phyloP scores from a whole-genome alignment of 2,329 filamentous ascomycete genomes.

The Penicillium aurantiogriseum region DNA sequence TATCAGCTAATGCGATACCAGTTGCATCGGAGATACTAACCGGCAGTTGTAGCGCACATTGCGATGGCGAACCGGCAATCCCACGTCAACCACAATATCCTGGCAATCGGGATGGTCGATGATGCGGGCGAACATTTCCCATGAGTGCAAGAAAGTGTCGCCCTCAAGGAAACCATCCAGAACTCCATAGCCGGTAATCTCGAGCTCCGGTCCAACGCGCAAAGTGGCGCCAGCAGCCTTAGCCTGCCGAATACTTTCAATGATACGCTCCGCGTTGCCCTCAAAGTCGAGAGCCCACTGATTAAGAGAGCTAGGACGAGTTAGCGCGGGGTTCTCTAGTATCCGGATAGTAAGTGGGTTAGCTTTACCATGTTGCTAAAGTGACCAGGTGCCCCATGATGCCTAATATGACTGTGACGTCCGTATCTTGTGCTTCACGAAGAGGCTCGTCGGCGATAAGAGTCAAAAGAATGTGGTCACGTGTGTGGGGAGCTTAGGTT shows the following conservation, averaged over 20 bases:
- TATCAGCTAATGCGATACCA: neutral
- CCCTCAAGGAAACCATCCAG: slow-evolving; percentile 65
- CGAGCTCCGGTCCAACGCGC: slow-evolving; percentile 58
- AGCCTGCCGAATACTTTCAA: slow-evolving; percentile 60
- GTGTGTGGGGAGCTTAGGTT: slow-evolving; percentile 20
- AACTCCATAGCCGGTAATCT: slow-evolving; percentile 52
- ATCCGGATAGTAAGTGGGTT: neutral
- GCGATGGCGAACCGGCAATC: slow-evolving; percentile 60
- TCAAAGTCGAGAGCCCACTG: slow-evolving; percentile 60
- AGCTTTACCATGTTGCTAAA: slow-evolving; percentile 44
- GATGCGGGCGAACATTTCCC: slow-evolving; percentile 63
- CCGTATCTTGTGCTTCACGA: neutral
- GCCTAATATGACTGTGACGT: slow-evolving; percentile 1
- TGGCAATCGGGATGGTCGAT: slow-evolving; percentile 53
- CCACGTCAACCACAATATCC: slow-evolving; percentile 10
- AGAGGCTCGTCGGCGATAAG: slow-evolving; percentile 5
- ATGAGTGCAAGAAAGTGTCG: slow-evolving; percentile 59
- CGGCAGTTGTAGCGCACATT: slow-evolving; percentile 66
- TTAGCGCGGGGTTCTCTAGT: slow-evolving; percentile 9
- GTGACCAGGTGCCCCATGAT: slow-evolving; percentile 43
- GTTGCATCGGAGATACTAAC: slow-evolving; percentile 6
- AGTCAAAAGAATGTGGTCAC: slow-evolving; percentile 15
- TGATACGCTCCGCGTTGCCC: slow-evolving; percentile 63
- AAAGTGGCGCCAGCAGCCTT: slow-evolving; percentile 62
- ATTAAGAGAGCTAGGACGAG: slow-evolving; percentile 37